Conservation (phyloP, 1,139 yeast species). For the Candida gigantensis region DNA sequence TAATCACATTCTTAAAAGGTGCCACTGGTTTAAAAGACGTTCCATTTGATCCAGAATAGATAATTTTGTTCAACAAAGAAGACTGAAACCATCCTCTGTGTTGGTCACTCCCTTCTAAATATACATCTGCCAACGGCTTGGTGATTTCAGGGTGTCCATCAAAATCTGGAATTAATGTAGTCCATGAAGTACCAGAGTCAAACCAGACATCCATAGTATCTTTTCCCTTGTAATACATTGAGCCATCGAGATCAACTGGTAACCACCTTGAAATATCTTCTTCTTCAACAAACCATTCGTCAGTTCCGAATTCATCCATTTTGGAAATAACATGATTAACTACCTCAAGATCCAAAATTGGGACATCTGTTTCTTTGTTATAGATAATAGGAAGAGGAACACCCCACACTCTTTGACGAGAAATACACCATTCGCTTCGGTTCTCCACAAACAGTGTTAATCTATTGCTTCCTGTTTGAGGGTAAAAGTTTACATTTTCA, state of each 20-base stretch:
- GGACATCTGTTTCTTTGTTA: slow-evolving; percentile 56
- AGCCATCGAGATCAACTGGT: slow-evolving; percentile 43
- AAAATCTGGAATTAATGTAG: slow-evolving; percentile 43
- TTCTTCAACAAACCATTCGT: slow-evolving; percentile 73
- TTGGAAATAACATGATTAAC: slow-evolving; percentile 56
- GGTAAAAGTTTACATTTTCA: slow-evolving; percentile 65
- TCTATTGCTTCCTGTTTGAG: slow-evolving; percentile 71
- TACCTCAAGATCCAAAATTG: slow-evolving; percentile 52
- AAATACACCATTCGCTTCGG: slow-evolving; percentile 96
- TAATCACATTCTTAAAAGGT: slow-evolving; percentile 75
- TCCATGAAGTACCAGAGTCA: slow-evolving; percentile 96
- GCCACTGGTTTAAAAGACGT: slow-evolving; percentile 45
- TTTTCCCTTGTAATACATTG: slow-evolving; percentile 58
- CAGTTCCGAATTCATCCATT: slow-evolving; percentile 63
- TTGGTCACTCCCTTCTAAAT: slow-evolving; percentile 94
- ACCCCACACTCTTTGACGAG: slow-evolving; percentile 98
- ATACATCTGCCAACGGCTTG: slow-evolving; percentile 65
- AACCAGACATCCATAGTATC: slow-evolving; percentile 99
- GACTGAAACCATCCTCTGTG: slow-evolving; percentile 99
- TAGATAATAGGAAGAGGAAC: slow-evolving; percentile 93
- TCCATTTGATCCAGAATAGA: slow-evolving; percentile 40
- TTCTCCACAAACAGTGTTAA: slow-evolving; percentile 70
- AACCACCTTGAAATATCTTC: slow-evolving; percentile 69
- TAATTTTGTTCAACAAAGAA: slow-evolving; percentile 78
- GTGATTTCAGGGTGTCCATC: slow-evolving; percentile 28